phyloP scores from a whole-genome alignment of 371 early-diverging fungal genomes.

The Mortierella sp. region DNA sequence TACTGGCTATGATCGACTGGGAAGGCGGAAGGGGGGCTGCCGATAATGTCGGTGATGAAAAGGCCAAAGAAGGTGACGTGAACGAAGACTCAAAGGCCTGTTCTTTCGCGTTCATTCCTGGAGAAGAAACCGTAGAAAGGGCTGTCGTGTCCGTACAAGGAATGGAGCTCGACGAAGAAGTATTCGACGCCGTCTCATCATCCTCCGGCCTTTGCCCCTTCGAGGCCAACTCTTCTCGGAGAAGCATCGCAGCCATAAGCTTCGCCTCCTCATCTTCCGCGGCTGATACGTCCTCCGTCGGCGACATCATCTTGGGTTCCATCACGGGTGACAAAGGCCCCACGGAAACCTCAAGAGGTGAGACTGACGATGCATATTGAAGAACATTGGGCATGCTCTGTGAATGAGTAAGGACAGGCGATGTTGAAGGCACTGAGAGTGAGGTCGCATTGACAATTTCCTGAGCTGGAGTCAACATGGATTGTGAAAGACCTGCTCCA shows the following conservation, averaged over 20 bases:
- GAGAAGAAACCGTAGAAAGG: conserved; percentile 30
- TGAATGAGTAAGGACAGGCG: background rate
- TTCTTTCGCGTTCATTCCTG: conserved; percentile 37
- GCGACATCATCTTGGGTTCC: no score
- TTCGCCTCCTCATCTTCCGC: conserved; percentile 28
- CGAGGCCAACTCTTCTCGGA: conserved; percentile 23
- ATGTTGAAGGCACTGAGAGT: background rate
- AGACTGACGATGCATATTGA: no score
- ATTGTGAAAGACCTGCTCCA: conserved; percentile 2
- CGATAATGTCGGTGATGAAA: conserved; percentile 8
- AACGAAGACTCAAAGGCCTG: conserved; percentile 29
- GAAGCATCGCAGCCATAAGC: conserved; percentile 29
- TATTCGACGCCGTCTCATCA: conserved; percentile 32
- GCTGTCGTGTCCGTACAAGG: conserved; percentile 38
- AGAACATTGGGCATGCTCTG: conserved; percentile 20
- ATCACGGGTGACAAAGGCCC: no score
- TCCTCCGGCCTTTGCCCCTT: conserved; percentile 9
- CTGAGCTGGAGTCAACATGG: conserved; percentile 31
- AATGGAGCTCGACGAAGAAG: conserved; percentile 25
- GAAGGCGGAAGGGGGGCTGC: conserved; percentile 5
- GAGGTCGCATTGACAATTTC: conserved; percentile 19
- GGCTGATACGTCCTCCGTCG: background rate
- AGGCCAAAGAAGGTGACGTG: conserved; percentile 30
- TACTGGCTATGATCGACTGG: background rate
- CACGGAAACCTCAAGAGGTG: no score